phyloP scores from a whole-genome alignment of 2,329 filamentous ascomycete genomes.

The Paraphoma chrysanthemicola region DNA sequence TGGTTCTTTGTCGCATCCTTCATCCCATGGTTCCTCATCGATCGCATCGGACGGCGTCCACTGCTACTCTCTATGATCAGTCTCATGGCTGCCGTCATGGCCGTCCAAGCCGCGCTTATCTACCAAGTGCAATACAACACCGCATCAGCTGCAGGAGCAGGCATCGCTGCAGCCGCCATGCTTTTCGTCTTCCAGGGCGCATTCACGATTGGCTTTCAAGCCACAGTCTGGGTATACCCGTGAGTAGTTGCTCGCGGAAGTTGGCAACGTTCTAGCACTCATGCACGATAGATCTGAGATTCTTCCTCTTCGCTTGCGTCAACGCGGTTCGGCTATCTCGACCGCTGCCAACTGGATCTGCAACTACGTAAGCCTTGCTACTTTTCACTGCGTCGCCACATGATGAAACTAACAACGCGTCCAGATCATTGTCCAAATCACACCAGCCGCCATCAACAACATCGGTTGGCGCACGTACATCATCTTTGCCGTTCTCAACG shows the following conservation, averaged over 20 bases:
- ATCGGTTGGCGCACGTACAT: conserved; percentile 39
- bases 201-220: conserved; percentile 25
- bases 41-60: conserved; percentile 19
- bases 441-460: conserved; percentile 47
- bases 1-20: conserved; percentile 27
- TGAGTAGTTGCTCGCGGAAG: neutral
- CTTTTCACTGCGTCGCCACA: neutral
- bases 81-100: conserved; percentile 24
- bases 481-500: conserved; percentile 31
- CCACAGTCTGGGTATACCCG: conserved; percentile 19
- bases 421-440: conserved; percentile 34
- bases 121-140: conserved; percentile 24
- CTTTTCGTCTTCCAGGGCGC: conserved; percentile 25
- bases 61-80: conserved; percentile 24
- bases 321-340: conserved; percentile 13
- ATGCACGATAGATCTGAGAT: conserved; percentile 7
- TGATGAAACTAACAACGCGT: neutral
- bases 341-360: conserved; percentile 17
- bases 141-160: conserved; percentile 13
- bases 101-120: conserved; percentile 23
- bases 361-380: conserved; percentile 9
- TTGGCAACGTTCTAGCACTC: neutral
- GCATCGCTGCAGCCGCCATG: conserved; percentile 23
- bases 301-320: conserved; percentile 13
- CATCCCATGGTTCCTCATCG: conserved; percentile 24